Base-by-base conservation (phyloP, 306 rosid species). In the Luffa aegyptiaca region DNA sequence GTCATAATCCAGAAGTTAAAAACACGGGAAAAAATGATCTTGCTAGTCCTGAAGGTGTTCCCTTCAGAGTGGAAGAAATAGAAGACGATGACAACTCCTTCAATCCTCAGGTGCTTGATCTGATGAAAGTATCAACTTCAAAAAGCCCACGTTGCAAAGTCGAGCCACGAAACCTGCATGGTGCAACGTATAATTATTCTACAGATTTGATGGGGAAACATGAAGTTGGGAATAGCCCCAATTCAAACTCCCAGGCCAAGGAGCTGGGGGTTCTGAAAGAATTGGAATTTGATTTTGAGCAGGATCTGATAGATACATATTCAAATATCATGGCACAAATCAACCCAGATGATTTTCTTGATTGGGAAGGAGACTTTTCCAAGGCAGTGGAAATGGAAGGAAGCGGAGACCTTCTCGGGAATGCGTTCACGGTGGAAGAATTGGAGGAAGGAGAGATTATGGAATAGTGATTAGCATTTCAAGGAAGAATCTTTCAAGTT, bases 371-470 rank as follows among this genome's bases (percentile, higher is more conserved):
- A 61, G 90, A 62, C 51, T 83, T 87, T 79, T 13, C 85, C 53
- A 81, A 84, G 76, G 80, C 53, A 80, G 80, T 72, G 39, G 88
- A 79, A 77, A 71, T 41, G 7, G 86, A 75, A 52, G 90, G 82
- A 77, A 77, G 79, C 5, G 84, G 72, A 56, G 17, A 82, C 57
- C 62, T 80, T 51, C 33, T 76, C 0, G 78, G 77, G 81, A 87
- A 65, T 11, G 37, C 37, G 52, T 73, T 85, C 70, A 79, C 80
- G 0, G 58, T 58, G 81, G 87, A 84, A 51, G 97, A 89, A 45
- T 76, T 91, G 80, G 97, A 91, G 90, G 98, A 92, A 82, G 98
- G 97, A 76, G 96, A 95, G 88, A 92, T 92, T 81, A 61, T 33
- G 57, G 90, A 92, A 52, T 95, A 83, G 82, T 49, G 20, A 35